Conservation (phyloP, 1,284 basidiomycete genomes). For the Gymnopus androsaceus region DNA sequence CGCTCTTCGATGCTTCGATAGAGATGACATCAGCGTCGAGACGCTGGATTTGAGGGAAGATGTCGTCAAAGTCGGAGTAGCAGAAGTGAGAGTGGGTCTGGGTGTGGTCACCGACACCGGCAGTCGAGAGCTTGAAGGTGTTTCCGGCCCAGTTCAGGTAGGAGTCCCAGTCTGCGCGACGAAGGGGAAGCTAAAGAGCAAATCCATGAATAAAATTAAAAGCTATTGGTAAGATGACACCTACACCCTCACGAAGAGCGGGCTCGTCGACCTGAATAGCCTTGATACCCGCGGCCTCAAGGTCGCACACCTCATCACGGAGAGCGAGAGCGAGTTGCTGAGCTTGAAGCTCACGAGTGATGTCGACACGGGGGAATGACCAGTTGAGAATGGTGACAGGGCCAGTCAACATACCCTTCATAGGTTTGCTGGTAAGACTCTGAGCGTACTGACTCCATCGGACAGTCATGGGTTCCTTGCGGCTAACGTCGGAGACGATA, state of each 20-base stretch:
- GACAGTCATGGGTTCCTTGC: constrained; percentile 93
- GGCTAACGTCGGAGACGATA: constrained; percentile 97
- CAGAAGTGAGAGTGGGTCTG: constrained; percentile 99
- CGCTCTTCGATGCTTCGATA: constrained; percentile 97
- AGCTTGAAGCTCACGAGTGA: constrained; percentile 95
- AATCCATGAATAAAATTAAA: constrained; percentile 10
- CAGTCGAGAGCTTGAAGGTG: constrained; percentile 95
- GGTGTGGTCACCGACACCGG: constrained; percentile 88
- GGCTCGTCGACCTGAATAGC: constrained; percentile 99
- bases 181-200: constrained; percentile 75
- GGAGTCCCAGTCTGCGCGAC: constrained; percentile 90
- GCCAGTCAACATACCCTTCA: constrained; percentile 99
- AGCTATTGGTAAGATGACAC: constrained; percentile 28
- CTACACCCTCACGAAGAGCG: constrained; percentile 96
- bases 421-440: constrained; percentile 89
- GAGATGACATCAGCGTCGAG: constrained; percentile 99
- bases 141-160: constrained; percentile 98
- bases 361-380: constrained; percentile 99
- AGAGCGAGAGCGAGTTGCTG: constrained; percentile 98
- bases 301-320: constrained; percentile 97
- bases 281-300: constrained; percentile 96
- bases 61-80: constrained; percentile 96
- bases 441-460: constrained; percentile 98
- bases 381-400: constrained; percentile 99
- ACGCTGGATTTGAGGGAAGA: constrained; percentile 96